Conservation (phyloP, 2,329 filamentous ascomycete genomes). For the Aspergillus sp. region DNA sequence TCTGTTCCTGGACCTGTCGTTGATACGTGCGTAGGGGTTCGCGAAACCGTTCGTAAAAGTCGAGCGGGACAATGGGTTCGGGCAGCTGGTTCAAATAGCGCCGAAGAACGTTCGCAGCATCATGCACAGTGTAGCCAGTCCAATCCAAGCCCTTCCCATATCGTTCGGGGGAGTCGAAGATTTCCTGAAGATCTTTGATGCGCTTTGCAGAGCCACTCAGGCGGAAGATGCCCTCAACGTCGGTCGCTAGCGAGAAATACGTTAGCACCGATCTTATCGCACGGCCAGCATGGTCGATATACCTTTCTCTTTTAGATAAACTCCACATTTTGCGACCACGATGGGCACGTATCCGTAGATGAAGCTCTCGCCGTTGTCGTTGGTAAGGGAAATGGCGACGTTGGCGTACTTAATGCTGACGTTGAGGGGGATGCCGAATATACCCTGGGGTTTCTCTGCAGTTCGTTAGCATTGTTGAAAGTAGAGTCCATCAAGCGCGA, state of each 20-base stretch:
- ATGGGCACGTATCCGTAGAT: constrained; percentile 99
- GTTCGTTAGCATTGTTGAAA: not conserved
- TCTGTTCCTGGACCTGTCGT: constrained; percentile 70
- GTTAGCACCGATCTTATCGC: not conserved
- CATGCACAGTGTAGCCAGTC: constrained; percentile 97
- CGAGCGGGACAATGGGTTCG: constrained; percentile 91
- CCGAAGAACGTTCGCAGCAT: constrained; percentile 93
- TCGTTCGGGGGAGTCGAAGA: constrained; percentile 91
- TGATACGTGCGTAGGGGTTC: constrained; percentile 73
- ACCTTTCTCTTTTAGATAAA: constrained; percentile 98
- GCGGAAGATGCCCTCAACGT: constrained; percentile 94
- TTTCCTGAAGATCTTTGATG: constrained; percentile 90
- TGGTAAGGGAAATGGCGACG: constrained; percentile 93
- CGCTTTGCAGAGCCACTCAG: constrained; percentile 95
- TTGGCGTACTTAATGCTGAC: constrained; percentile 97
- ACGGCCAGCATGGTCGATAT: constrained; percentile 33
- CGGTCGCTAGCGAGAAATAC: constrained; percentile 66
- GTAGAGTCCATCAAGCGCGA: not conserved
- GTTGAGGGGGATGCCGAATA: constrained; percentile 91
- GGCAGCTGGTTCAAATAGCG: constrained; percentile 95
- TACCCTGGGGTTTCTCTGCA: constrained; percentile 61
- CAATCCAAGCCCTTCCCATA: constrained; percentile 97
- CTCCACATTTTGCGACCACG: constrained; percentile 95
- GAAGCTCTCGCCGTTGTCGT: constrained; percentile 89
- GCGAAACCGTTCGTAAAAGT: constrained; percentile 89